phyloP scores from a whole-genome alignment of 2,329 filamentous ascomycete genomes.

The Hansfordia pulvinata region DNA sequence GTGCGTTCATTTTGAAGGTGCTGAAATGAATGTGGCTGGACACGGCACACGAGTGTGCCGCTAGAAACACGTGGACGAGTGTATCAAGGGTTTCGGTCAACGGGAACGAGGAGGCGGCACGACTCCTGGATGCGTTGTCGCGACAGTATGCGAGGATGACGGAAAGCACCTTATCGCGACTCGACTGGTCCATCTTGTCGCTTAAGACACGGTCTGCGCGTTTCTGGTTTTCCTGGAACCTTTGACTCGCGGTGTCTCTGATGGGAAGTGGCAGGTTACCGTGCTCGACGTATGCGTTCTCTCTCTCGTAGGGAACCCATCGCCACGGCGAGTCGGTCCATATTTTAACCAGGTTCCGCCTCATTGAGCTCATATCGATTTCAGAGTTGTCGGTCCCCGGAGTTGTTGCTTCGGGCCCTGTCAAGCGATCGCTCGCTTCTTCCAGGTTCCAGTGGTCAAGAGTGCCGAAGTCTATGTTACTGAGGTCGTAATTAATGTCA shows the following conservation, averaged over 20 bases:
- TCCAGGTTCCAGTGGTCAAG: slow-evolving; percentile 35
- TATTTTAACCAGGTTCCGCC: slow-evolving; percentile 30
- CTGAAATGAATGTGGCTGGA: slow-evolving; percentile 49
- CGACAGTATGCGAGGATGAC: slow-evolving; percentile 48
- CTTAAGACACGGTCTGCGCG: slow-evolving; percentile 24
- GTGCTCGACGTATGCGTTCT: slow-evolving; percentile 29
- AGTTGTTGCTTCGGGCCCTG: slow-evolving; percentile 12
- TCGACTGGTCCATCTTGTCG: slow-evolving; percentile 29
- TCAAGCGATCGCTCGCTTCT: slow-evolving; percentile 13
- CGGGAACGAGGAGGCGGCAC: slow-evolving; percentile 47
- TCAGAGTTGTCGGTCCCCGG: slow-evolving; percentile 21
- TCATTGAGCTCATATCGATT: slow-evolving; percentile 28
- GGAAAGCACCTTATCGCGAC: slow-evolving; percentile 48
- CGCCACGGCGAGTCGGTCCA: slow-evolving; percentile 37
- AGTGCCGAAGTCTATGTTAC: slow-evolving; percentile 36
- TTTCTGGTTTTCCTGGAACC: slow-evolving; percentile 23
- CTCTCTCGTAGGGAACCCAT: slow-evolving; percentile 30
- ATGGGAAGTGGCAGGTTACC: slow-evolving; percentile 28
- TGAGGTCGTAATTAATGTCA: slow-evolving; percentile 33
- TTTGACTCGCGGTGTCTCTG: slow-evolving; percentile 21
- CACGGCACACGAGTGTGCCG: slow-evolving; percentile 39
- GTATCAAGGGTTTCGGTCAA: slow-evolving; percentile 31
- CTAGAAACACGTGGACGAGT: slow-evolving; percentile 46
- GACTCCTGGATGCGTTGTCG: slow-evolving; percentile 30
- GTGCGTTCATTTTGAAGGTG: slow-evolving; percentile 39